Conservation (phyloP, 1,139 yeast genomes). For the Petasospora rhodanensis region DNA sequence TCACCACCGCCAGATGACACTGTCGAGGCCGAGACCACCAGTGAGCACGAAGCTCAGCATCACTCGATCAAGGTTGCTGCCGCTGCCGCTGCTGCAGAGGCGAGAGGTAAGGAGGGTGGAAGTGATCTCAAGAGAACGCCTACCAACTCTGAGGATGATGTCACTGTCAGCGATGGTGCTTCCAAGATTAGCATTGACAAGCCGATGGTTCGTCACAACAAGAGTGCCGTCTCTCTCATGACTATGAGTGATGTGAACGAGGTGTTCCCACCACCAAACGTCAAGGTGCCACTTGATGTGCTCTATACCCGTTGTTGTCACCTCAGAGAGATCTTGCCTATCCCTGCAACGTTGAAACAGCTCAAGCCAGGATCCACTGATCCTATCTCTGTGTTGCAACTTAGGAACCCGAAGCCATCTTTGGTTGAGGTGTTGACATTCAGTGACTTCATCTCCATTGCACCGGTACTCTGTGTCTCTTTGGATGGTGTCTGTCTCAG, state of each 20-base stretch:
- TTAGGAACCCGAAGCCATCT: conserved; percentile 71
- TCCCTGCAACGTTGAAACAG: conserved; percentile 73
- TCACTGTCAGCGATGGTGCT: conserved; percentile 40
- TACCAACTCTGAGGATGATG: conserved; percentile 37
- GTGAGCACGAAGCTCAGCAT: conserved; percentile 14
- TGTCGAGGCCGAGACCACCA: conserved; percentile 14
- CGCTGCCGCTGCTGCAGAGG: conserved; percentile 33
- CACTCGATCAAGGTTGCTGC: conserved; percentile 29
- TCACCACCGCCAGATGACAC: not conserved
- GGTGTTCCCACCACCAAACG: conserved; percentile 18
- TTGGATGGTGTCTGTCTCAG: conserved; percentile 67
- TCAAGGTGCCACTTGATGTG: conserved; percentile 46
- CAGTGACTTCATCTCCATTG: conserved; percentile 69
- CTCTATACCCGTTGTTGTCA: conserved; percentile 77
- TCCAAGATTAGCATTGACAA: conserved; percentile 42
- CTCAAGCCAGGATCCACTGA: conserved; percentile 66
- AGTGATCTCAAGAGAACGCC: conserved; percentile 25
- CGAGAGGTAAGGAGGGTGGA: conserved; percentile 31
- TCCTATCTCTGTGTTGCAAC: conserved; percentile 59
- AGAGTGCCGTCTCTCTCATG: conserved; percentile 24
- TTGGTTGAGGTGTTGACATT: conserved; percentile 69
- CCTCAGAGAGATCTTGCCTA: conserved; percentile 66
- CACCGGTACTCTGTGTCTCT: conserved; percentile 64
- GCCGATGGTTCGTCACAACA: conserved; percentile 42
- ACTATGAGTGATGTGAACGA: conserved; percentile 21